Evolutionary conservation across 2,329 filamentous ascomycete genomes (phyloP).

Genomic region (Dryadomyces sulphureus): DNA sequence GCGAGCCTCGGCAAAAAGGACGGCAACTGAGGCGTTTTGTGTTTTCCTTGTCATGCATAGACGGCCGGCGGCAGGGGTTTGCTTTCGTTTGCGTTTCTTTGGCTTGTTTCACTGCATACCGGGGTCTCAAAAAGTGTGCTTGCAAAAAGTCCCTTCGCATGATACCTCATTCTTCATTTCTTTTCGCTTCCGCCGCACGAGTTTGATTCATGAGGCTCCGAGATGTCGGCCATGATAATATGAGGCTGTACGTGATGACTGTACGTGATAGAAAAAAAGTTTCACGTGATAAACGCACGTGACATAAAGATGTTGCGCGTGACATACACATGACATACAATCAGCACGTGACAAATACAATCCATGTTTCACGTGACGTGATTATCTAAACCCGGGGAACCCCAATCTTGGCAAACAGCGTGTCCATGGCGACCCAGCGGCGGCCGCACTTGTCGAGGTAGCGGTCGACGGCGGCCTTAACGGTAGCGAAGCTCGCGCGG

Average conservation of each 20-base stretch:
- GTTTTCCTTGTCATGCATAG: not conserved
- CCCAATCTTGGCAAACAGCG: slow-evolving; percentile 57
- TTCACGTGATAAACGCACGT: no score
- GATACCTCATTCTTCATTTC: slow-evolving; percentile 26
- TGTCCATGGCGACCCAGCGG: slow-evolving; percentile 91
- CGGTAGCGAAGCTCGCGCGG: slow-evolving; percentile 57
- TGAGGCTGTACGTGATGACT: no score
- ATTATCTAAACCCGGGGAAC: no score
- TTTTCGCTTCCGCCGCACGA: not conserved
- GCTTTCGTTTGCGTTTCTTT: not conserved
- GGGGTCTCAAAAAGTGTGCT: slow-evolving; percentile 28
- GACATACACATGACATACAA: no score
- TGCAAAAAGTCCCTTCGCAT: slow-evolving; percentile 30
- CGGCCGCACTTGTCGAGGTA: slow-evolving; percentile 83
- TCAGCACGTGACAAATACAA: no score
- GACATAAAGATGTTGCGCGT: no score
- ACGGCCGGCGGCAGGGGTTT: no score
- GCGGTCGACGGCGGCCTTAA: slow-evolving; percentile 63
- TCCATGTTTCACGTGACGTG: not conserved
- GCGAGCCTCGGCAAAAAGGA: slow-evolving; percentile 40
- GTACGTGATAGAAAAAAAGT: no score
- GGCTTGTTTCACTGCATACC: slow-evolving; percentile 11
- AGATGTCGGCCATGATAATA: no score
- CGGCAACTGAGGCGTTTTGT: slow-evolving; percentile 19
- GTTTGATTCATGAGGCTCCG: no score